Percentiles rank a stretch among this genome's conserved stretches.
phyloP scores from a whole-genome alignment of 129 eudicot genomes.

The Escallonia rubra region DNA sequence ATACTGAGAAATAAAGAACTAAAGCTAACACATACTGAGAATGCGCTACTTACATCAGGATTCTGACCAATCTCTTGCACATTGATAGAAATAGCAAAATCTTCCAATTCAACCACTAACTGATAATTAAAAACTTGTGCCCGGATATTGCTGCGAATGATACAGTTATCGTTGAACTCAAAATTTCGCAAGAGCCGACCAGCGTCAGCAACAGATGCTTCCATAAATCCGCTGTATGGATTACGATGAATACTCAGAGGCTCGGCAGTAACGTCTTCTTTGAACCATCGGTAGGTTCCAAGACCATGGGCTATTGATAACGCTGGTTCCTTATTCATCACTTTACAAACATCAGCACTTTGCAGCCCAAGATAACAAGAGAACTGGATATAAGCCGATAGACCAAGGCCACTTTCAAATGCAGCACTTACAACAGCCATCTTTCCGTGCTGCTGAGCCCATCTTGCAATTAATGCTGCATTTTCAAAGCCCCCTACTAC shows the following conservation, averaged over 20 bases:
- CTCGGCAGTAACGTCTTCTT: conserved; percentile 49
- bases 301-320: conserved; percentile 73
- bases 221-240: conserved; percentile 42
- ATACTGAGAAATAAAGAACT: not conserved
- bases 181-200: conserved; percentile 40
- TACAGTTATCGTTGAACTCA: conserved; percentile 33
- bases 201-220: conserved; percentile 65
- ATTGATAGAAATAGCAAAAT: conserved; percentile 37
- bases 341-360: conserved; percentile 38
- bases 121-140: conserved; percentile 31
- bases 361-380: conserved; percentile 68
- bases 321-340: conserved; percentile 38
- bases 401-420: conserved; percentile 69
- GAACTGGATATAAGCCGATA: conserved; percentile 73
- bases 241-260: conserved; percentile 33
- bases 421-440: conserved; percentile 79
- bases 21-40: not conserved
- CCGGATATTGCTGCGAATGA: conserved; percentile 17
- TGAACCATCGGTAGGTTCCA: conserved; percentile 91
- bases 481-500: conserved; percentile 93
- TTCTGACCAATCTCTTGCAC: conserved; percentile 60
- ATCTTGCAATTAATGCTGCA: conserved; percentile 74
- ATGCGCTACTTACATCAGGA: conserved; percentile 38
- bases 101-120: conserved; percentile 35
- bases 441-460: conserved; percentile 90